Base-by-base conservation (phyloP, 371 early-diverging fungal genomes). In the Capillidium heterosporum region DNA sequence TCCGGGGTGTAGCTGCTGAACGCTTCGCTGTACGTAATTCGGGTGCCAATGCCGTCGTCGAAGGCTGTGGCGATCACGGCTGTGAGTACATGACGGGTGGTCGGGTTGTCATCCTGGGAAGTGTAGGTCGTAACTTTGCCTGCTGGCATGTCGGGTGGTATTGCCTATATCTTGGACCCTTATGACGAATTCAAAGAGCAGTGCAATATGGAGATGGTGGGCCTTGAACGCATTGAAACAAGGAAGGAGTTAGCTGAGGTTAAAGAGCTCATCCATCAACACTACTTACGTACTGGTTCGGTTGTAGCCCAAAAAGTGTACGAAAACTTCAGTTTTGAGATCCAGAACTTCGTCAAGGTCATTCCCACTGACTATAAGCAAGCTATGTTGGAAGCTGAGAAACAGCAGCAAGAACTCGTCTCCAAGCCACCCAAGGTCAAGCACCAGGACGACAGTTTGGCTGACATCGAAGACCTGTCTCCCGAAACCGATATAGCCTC, bases 81-180 rank as follows among this genome's bases (percentile, higher is more conserved):
- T 94, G 94, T 71, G 97, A 96, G 72, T 96, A 96, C 76, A 93
- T 93, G 94, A 93, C 94, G 13, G 94, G 91, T 32, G 94, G 92
- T 40, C 76, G 86, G 19, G 84, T 82, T 29, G 74, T 93, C 40
- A 78, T 91, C 44, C 72, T 93, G 1, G 94, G 91, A 53, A 56
- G 61, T 35, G 83, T 84, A 15, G 94, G 94, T 8, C 80, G 88
- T 61, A 93, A 93, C 74, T 91, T 93, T 73, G 94, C 91, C n/a
- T n/a, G 91, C 85, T 1, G 84, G 94, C 60, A 93, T 93, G 94
- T 79, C 80, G 56, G 94, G 94, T 39, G 94, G 94, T 63, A 80
- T 91, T 59, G 90, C 94, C 17, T 93, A 91, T 60, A 78, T 93
- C 15, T 68, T 86, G 43, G 82, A 85, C 61, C 46, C 57, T 15